A percentile compares a stretch with the other conserved stretches of the same genome.
These are phyloP conservation scores for Trametes elegans DNA, from an alignment of 768 basidiomycete genomes.

Conservation along the genomic window DNA sequence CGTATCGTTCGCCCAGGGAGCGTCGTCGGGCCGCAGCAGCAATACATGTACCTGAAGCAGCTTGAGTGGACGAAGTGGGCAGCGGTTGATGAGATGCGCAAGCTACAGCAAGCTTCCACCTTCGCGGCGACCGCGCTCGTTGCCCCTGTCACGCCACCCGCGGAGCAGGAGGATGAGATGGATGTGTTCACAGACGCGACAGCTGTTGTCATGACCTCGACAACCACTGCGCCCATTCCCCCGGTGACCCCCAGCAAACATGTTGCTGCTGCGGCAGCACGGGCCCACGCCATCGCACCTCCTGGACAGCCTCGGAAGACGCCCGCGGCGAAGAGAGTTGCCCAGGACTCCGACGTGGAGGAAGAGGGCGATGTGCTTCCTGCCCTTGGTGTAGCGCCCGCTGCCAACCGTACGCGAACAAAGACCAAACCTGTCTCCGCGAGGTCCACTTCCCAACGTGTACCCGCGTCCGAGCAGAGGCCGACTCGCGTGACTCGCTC, in stretches of 20 bases:
- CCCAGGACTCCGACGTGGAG: conserved; percentile 61
- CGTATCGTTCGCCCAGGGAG: conserved; percentile 93
- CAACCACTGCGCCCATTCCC: conserved; percentile 40
- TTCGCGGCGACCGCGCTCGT: conserved; percentile 46
- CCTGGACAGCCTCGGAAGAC: conserved; percentile 89
- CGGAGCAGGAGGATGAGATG: conserved; percentile 68
- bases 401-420: conserved; percentile 28
- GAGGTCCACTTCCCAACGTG: conserved; percentile 40
- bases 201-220: conserved; percentile 20
- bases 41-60: conserved; percentile 94
- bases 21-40: conserved; percentile 90
- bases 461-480: conserved; percentile 67
- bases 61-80: conserved; percentile 94
- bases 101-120: conserved; percentile 40
- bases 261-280: conserved; percentile 65
- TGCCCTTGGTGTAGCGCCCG: conserved; percentile 52
- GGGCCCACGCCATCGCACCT: conserved; percentile 68
- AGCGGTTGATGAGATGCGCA: conserved; percentile 76
- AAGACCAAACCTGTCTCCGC: conserved; percentile 27
- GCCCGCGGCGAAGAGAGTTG: conserved; percentile 70
- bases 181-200: conserved; percentile 31
- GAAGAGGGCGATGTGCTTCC: conserved; percentile 65
- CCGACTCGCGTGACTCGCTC: conserved; percentile 75
- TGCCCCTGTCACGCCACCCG: conserved; percentile 78
- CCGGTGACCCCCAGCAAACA: conserved; percentile 84